Base-by-base conservation (phyloP, 2,329 filamentous ascomycete species). In the Didymella segeticola region DNA sequence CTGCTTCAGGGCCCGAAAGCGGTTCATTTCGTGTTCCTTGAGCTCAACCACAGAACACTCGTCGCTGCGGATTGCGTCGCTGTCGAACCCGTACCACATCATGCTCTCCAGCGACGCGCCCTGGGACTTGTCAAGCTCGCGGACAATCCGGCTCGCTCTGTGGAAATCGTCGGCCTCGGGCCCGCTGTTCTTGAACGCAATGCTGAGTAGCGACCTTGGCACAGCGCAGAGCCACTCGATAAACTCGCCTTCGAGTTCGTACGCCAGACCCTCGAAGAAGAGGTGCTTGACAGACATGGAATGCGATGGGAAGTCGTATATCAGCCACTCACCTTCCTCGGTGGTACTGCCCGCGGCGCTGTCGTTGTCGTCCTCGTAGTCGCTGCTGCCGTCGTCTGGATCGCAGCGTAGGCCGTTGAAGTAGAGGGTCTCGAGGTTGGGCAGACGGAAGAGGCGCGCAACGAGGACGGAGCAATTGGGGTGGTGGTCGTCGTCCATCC, bases 31-130 rank as follows among this genome's bases (percentile, higher is more conserved):
- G n/a, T n/a, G n/a, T n/a, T n/a, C n/a, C 12, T 48, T 14, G 14
- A 30, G 11, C 8, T 33, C 20, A 15, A 9, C 34, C 12, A 39
- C 23, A 27, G 37, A 39, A 19, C 33, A 46, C 3, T 42, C 36
- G n/a, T 43, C 3, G 8, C 25, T 17, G 4, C 12, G 20, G 3
- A 43, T 22, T 22, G 38, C 27, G 15, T 26, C 10, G 17, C 15
- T 34, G 15, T 37, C 25, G 23, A 23, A 50, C 1, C 38, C 30
- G 15, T 50, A 50, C 38, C 38, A 50, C 38, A 50, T 50, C 11
- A 50, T 29, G 14, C 38, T 37, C 5, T 43, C 20, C 12, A 50
- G 38, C 12, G 38, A 43, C 4, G 29, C 20, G 27, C 30, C 19
- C 14, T 49, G 46, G 8, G 20, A 25, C 2, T 34, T 11, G 2